These are phyloP conservation scores for Solanum ossicruentum DNA, from an alignment of 257 asterid species.

Conservation along the genomic window DNA sequence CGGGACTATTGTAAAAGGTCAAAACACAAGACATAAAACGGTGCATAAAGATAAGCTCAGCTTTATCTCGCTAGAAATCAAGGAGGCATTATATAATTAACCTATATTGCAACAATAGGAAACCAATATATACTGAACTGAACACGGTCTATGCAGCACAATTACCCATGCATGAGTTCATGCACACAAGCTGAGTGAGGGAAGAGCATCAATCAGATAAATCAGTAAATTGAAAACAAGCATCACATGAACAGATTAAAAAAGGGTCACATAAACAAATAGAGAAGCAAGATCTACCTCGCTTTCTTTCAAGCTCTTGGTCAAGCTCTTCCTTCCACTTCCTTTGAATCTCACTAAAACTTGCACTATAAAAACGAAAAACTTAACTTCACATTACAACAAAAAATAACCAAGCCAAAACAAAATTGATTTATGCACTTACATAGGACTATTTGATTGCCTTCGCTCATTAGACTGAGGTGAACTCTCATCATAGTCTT, in stretches of 20 bases:
- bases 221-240: neutral
- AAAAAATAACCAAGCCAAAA: neutral
- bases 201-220: neutral
- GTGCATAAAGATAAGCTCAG: neutral
- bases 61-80: neutral
- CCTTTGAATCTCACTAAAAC: slow-evolving; percentile 22
- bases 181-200: neutral
- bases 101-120: neutral
- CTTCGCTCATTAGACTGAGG: slow-evolving; percentile 15
- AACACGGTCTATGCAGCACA: neutral
- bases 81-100: neutral
- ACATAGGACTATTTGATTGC: slow-evolving; percentile 25
- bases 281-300: slow-evolving; percentile 9
- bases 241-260: neutral
- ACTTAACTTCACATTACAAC: neutral
- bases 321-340: slow-evolving; percentile 36
- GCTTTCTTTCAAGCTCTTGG: slow-evolving; percentile 34
- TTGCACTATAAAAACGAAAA: slow-evolving; percentile 1
- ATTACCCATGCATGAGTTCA: neutral
- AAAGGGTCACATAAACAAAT: neutral
- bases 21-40: neutral
- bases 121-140: neutral
- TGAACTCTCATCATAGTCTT: slow-evolving; percentile 12
- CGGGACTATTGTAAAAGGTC: neutral
- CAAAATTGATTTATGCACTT: neutral